Base-by-base conservation (phyloP, 257 asterid species). In the Solanum verrucosum region DNA sequence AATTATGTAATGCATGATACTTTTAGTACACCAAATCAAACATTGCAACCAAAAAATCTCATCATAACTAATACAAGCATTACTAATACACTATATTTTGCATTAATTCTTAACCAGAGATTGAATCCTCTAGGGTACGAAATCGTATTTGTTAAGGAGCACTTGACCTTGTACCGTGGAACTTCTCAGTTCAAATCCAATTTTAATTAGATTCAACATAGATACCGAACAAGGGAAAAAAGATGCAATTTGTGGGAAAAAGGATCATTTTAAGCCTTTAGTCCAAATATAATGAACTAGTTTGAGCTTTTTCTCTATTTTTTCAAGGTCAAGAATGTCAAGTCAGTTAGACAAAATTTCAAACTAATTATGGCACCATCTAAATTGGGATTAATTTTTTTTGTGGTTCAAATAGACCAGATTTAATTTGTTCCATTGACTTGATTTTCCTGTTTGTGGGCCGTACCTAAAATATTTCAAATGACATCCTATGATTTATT, bases 151-250 rank as follows among this genome's bases (percentile, higher is more conserved):
- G 0, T 52, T 18, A 18, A 56, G 1, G 1, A 18, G 23, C 10
- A 6, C 2, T 56, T 56, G n/a, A 52, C 0, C 10, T 52, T 52
- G 1, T 18, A 18, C 0, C 6, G 0, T 16, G 23, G 4, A 1
- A 56, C 10, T 56, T 56, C 16, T 5, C 7, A 1, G 7, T 5
- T 6, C n/a, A 0, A 56, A 56, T 0, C 10, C 3, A 52, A 15
- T 18, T 52, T 52, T 18, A 52, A 18, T 56, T 1, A 18, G 10
- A 18, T 16, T 13, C 56, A 46, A 46, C 16, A 5, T 46, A 46
- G 20, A 46, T 46, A 46, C 20, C 72, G 14, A 65, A 10, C 4
- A 27, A 1, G 0, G 0, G 3, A 7, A 20, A 18, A 4, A 25
- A 25, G 20, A 13, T 12, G 25, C 70, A 23, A 9, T 63, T 25